Base-by-base conservation (phyloP, 805 yeast species). In the Saccharomycopsis sp. region DNA sequence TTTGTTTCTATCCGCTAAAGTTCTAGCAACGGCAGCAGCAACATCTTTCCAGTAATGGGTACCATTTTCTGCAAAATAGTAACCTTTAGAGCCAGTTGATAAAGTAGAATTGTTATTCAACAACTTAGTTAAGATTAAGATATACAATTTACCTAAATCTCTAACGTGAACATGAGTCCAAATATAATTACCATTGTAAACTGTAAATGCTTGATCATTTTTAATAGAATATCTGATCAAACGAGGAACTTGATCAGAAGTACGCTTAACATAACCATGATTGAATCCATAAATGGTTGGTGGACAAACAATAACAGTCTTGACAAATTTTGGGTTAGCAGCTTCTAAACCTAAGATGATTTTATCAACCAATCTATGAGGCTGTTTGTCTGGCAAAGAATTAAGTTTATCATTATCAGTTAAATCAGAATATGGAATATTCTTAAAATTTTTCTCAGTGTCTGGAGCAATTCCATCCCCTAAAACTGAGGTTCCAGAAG, bases 111-210 rank as follows among this genome's bases (percentile, higher is more conserved):
- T 52, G 4, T 42, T 34, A 3, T 39, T 10, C 2, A 57, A 15
- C 14, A 60, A 41, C 33, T 50, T 54, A 5, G 48, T 18, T 15
- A 62, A 39, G 9, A 63, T 37, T 19, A 56, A 42, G 10, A 31
- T 27, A 47, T 58, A 62, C 34, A 61, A 51, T 1, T 52, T 50
- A 5, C 62, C 64, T 23, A 63, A 48, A 42, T 62, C 65, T 14
- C 48, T 37, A 25, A 63, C 53, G 42, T 62, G 61, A n/a, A 63
- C 52, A 34, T 57, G 60, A 34, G 54, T 53, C 68, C 68, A 63
- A 31, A 51, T 47, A 27, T 55, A 55, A 10, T 54, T 39, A 6
- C 67, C 66, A n/a, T 46, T 40, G 26, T 54, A 55, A 15, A 59
- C 60, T 10, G 53, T 45, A 37, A 54, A 57, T 5, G 52, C 53